These are phyloP conservation scores for Psilocybe sp. DNA, from an alignment of 768 basidiomycete species.

Conservation along the genomic window DNA sequence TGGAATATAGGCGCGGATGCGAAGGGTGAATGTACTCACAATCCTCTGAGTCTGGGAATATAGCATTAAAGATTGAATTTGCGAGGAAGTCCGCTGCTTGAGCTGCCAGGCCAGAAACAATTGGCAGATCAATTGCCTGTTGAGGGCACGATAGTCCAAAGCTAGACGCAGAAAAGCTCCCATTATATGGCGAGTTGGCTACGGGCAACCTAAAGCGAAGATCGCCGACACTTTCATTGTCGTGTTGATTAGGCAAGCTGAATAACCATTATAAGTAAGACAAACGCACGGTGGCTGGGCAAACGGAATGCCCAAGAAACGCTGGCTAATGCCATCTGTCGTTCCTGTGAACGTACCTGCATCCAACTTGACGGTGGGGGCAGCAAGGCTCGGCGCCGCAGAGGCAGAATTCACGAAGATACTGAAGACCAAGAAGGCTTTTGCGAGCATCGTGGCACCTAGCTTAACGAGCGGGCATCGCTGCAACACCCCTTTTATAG, in stretches of 20 bases:
- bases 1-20: background rate
- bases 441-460: too few relatives aligned
- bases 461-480: too few relatives aligned
- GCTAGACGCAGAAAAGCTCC: constrained; percentile 32
- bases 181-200: constrained; percentile 33
- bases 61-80: constrained; percentile 24
- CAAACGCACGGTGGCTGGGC: constrained; percentile 52
- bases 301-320: constrained; percentile 55
- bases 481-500: too few relatives aligned
- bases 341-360: constrained; percentile 44
- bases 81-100: constrained; percentile 32
- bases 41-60: constrained; percentile 40
- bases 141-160: constrained; percentile 49
- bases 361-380: constrained; percentile 27
- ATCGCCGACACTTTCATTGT: constrained; percentile 27
- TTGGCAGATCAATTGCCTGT: constrained; percentile 34
- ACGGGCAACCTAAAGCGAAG: constrained; percentile 41
- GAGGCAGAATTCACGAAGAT: background rate
- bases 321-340: constrained; percentile 27
- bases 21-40: constrained; percentile 30
- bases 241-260: background rate
- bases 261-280: background rate
- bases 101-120: constrained; percentile 30
- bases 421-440: too few relatives aligned
- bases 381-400: constrained; percentile 9